Evolutionary conservation across 2,329 filamentous ascomycete species (phyloP).

Genomic region (Cryphonectria parasitica): DNA sequence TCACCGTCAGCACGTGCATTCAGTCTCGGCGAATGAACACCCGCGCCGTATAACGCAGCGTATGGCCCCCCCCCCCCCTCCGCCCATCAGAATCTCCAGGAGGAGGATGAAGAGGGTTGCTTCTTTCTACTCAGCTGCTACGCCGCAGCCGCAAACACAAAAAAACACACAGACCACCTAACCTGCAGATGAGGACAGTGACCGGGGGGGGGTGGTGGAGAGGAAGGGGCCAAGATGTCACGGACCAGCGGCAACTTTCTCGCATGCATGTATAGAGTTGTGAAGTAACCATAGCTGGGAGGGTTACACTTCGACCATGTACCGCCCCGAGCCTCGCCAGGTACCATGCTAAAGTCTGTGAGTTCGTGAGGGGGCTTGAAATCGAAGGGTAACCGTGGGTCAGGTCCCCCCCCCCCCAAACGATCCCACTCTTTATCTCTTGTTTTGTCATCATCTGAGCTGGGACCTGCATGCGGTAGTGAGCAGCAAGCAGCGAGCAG

Average conservation of each 20-base stretch:
- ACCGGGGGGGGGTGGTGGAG: background rate
- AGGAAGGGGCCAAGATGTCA: background rate
- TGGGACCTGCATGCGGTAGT: background rate
- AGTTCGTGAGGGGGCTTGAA: too few species aligned
- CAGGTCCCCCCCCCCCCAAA: background rate
- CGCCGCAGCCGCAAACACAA: background rate
- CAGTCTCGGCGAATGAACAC: background rate
- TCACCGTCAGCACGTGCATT: background rate
- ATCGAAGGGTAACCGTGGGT: background rate
- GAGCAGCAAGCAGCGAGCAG: background rate
- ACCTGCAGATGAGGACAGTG: background rate
- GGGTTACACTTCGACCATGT: background rate
- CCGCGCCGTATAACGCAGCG: background rate
- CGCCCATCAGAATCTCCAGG: background rate
- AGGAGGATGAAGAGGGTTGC: background rate
- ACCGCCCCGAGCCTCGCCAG: background rate
- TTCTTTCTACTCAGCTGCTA: background rate
- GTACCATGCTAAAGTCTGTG: background rate
- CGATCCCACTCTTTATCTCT: background rate
- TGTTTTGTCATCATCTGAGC: background rate
- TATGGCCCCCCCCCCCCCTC: background rate
- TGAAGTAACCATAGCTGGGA: background rate
- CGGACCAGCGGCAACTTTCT: slow-evolving; percentile 4
- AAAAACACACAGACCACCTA: background rate
- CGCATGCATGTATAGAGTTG: background rate